Evolutionary conservation across 1,139 yeast genomes (phyloP).

Genomic region (Barnettozyma hawaiiensis): DNA sequence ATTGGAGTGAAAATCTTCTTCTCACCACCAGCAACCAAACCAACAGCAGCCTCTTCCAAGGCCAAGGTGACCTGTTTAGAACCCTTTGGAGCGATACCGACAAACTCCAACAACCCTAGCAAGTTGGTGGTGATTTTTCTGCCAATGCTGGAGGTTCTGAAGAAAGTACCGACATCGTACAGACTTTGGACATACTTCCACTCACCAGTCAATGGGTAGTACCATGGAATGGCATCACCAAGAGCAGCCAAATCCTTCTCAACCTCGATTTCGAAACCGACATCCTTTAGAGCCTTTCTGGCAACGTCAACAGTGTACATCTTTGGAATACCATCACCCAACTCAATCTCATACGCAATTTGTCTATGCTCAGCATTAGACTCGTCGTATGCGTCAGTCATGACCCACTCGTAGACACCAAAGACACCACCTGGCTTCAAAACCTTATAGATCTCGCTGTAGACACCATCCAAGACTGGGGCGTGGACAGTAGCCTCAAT

Average conservation of each 20-base stretch:
- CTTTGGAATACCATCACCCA: slow-evolving; percentile 98
- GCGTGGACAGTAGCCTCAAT: slow-evolving; percentile 99
- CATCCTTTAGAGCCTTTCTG: slow-evolving; percentile 73
- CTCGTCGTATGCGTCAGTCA: slow-evolving; percentile 93
- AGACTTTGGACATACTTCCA: slow-evolving; percentile 79
- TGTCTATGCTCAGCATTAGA: slow-evolving; percentile 83
- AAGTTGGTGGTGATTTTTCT: slow-evolving; percentile 78
- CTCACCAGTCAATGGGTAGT: slow-evolving; percentile 93
- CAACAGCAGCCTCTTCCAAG: slow-evolving; percentile 94
- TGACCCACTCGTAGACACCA: slow-evolving; percentile 99
- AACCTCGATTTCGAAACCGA: slow-evolving; percentile 79
- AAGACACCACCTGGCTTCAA: slow-evolving; percentile 96
- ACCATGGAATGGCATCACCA: slow-evolving; percentile 92
- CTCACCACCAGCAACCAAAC: slow-evolving; percentile 90
- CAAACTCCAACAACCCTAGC: slow-evolving; percentile 73
- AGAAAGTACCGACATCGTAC: slow-evolving; percentile 73
- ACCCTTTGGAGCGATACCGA: slow-evolving; percentile 92
- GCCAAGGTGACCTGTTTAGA: slow-evolving; percentile 88
- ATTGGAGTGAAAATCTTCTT: slow-evolving; percentile 89
- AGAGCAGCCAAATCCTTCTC: slow-evolving; percentile 79
- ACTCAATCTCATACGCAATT: slow-evolving; percentile 94
- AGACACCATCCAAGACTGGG: slow-evolving; percentile 93
- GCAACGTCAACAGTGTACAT: slow-evolving; percentile 89
- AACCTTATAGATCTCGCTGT: slow-evolving; percentile 89
- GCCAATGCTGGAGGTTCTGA: slow-evolving; percentile 86